These are phyloP conservation scores for Rhizophagus clarus DNA, from an alignment of 192 early-diverging fungal species.

Conservation along the genomic window DNA sequence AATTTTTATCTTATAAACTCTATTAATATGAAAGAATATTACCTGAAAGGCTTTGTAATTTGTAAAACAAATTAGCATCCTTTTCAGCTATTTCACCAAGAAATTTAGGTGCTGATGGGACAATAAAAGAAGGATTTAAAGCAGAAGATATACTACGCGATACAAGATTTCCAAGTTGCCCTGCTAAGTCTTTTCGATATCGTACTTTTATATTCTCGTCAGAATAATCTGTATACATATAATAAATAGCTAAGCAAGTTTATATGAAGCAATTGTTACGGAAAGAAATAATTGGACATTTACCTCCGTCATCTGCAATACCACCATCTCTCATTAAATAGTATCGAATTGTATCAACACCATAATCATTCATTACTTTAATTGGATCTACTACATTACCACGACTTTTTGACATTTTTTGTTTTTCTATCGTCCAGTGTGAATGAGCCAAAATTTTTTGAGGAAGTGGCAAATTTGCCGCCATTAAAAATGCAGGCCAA, in stretches of 20 bases:
- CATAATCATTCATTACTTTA: constrained; percentile 66
- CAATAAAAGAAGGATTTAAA: constrained; percentile 50
- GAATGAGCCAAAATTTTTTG: constrained; percentile 86
- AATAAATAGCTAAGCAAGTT: constrained; percentile 7
- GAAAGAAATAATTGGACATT: background rate
- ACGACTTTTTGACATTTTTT: constrained; percentile 95
- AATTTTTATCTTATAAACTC: background rate
- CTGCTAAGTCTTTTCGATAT: constrained; percentile 78
- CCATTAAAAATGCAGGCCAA: constrained; percentile 97
- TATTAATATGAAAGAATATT: background rate
- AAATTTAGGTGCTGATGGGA: constrained; percentile 40
- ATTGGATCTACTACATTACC: constrained; percentile 93
- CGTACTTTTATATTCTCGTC: constrained; percentile 61
- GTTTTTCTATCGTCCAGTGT: constrained; percentile 88
- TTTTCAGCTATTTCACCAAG: constrained; percentile 21
- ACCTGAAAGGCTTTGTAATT: constrained; percentile 39
- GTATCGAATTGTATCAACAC: constrained; percentile 87
- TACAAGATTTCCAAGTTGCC: constrained; percentile 84
- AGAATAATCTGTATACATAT: constrained; percentile 63
- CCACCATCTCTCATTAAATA: constrained; percentile 93
- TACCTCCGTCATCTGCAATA: constrained; percentile 79
- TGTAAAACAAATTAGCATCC: constrained; percentile 40
- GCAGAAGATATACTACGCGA: constrained; percentile 63
- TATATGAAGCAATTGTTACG: background rate
- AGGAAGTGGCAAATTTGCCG: constrained; percentile 77